Evolutionary conservation across 2,329 filamentous ascomycete genomes (phyloP).

Genomic region (Orbilia quercus): DNA sequence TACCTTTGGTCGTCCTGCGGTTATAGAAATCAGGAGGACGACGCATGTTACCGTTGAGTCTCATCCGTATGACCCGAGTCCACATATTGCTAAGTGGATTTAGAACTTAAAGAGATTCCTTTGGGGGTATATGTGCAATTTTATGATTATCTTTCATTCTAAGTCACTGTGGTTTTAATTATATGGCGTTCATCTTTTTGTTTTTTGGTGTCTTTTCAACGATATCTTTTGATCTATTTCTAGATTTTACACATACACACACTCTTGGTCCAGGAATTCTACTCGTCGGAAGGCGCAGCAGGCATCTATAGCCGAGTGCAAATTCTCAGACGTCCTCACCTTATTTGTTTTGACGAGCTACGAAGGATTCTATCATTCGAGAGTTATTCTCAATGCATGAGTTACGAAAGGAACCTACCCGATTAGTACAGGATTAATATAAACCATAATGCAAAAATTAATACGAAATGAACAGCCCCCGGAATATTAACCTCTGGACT

Average conservation of each 20-base stretch:
- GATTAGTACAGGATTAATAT: slow-evolving; percentile 1
- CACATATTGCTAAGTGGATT: not conserved
- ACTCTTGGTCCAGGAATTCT: not conserved
- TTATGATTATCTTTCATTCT: too few relatives aligned
- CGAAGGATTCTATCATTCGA: not conserved
- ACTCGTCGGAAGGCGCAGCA: not conserved
- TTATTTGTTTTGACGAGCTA: not conserved
- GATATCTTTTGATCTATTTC: not conserved
- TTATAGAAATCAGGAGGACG: slow-evolving; percentile 10
- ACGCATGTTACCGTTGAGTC: slow-evolving; percentile 9
- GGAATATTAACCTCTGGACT: not conserved
- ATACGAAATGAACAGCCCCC: not conserved
- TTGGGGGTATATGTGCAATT: not conserved
- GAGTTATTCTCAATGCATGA: not conserved
- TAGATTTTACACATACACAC: not conserved
- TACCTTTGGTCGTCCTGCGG: slow-evolving; percentile 13
- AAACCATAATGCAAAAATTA: slow-evolving; percentile 7
- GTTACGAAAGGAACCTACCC: slow-evolving; percentile 1
- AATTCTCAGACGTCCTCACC: not conserved
- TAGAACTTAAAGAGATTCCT: not conserved
- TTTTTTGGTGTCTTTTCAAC: not conserved
- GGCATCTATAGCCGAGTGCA: not conserved
- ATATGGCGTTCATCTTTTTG: too few relatives aligned
- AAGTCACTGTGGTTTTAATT: too few relatives aligned
- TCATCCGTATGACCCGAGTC: slow-evolving; percentile 5